Conservation (phyloP, 208 protist genomes). For the Strigomonas oncopelti region DNA sequence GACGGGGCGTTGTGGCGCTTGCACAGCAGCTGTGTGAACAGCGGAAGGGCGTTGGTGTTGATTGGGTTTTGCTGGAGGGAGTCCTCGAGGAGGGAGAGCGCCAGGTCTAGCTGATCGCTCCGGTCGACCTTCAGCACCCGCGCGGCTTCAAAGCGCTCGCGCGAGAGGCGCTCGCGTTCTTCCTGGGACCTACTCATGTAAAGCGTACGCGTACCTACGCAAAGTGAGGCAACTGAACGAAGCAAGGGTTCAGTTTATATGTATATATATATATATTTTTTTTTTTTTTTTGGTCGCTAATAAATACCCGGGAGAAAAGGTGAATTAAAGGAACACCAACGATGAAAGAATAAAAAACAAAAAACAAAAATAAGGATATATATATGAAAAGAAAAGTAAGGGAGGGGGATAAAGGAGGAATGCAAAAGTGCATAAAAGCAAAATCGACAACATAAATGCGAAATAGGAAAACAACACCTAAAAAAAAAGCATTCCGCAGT, state of each 20-base stretch:
- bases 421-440: background rate
- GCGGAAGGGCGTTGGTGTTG: constrained; percentile 40
- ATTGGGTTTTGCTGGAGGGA: constrained; percentile 48
- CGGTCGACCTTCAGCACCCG: constrained; percentile 35
- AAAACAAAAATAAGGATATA: background rate
- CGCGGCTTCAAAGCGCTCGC: constrained; percentile 8
- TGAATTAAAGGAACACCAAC: background rate
- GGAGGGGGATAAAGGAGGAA: too few relatives aligned
- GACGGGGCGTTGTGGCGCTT: constrained; percentile 27
- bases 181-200: constrained; percentile 2
- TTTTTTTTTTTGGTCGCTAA: too few relatives aligned
- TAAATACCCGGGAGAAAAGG: too few relatives aligned
- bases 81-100: constrained; percentile 32
- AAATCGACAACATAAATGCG: background rate
- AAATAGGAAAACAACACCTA: too few relatives aligned
- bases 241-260: too few relatives aligned
- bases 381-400: constrained; percentile 3
- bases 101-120: constrained; percentile 30
- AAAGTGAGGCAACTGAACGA: too few relatives aligned
- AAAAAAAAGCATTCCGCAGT: too few relatives aligned
- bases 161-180: background rate
- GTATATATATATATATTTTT: too few relatives aligned
- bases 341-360: background rate
- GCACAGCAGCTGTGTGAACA: constrained; percentile 39
- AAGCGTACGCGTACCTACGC: background rate